These are phyloP conservation scores for Colletotrichum liriopes DNA, from an alignment of 2,329 filamentous ascomycete genomes.

Conservation along the genomic window DNA sequence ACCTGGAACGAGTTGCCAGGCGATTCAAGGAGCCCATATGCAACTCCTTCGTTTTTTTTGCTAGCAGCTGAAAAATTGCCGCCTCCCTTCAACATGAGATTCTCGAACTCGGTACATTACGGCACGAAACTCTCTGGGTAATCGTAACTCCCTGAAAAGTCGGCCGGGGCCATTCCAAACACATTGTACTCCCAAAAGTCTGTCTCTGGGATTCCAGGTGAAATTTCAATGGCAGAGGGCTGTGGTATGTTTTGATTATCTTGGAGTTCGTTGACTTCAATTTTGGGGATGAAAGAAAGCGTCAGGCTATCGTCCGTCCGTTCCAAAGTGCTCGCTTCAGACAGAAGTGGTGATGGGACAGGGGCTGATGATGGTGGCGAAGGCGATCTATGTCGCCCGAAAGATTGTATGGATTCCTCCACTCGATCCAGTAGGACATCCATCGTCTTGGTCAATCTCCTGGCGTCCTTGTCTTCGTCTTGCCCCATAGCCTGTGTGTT, in stretches of 20 bases:
- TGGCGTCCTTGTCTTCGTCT: background rate
- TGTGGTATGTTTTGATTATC: no score
- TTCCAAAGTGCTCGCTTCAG: background rate
- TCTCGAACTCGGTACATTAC: background rate
- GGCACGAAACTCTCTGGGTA: background rate
- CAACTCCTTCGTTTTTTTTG: no score
- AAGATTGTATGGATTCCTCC: background rate
- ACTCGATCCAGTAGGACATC: background rate
- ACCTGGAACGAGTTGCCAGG: no score
- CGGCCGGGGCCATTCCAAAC: background rate
- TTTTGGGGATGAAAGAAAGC: background rate
- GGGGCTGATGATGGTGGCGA: background rate
- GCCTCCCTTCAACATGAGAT: no score
- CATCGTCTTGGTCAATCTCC: background rate
- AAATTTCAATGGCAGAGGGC: background rate
- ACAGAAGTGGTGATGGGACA: background rate
- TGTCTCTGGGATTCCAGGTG: background rate
- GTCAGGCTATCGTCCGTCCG: background rate
- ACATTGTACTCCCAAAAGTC: background rate
- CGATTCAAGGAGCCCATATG: background rate
- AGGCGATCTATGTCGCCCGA: background rate
- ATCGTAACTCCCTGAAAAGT: background rate
- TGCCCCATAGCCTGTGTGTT: background rate
- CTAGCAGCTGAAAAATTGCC: no score
- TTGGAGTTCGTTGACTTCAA: background rate